Base-by-base conservation (phyloP, 1,284 basidiomycete species). In the Trametes pubescens region DNA sequence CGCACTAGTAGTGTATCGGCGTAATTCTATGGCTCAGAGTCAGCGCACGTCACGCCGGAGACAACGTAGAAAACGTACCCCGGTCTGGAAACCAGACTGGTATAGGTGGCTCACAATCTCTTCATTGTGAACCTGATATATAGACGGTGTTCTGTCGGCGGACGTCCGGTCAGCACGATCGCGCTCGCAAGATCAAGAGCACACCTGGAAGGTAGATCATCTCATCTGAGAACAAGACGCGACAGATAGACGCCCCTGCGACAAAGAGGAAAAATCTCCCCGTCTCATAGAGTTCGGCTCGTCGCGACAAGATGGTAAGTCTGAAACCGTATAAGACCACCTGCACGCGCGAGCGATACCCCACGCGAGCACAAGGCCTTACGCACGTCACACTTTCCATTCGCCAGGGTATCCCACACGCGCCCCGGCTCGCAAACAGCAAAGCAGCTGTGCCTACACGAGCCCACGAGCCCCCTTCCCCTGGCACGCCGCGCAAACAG, bases 1-100 rank as follows among this genome's bases (percentile, higher is more conserved):
- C 89, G 76, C 75, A 93, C 90, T 71, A 93, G 82, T 69, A 90
- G 81, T 54, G 89, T 92, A 77, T 93, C 92, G 63, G 91, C 85
- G 71, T 92, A 93, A 76, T 93, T 90, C 91, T 93, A 73, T 43
- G 59, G 59, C 13, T 49, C n/a, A 35, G 67, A 59, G 55, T 61
- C 35, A 61, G 63, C 60, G 22, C 26, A 38, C 22, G 29, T 51
- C 49, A 35, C 32, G 48, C 16, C 1, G 43, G 57, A 68, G 59
- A 61, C 55, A 40, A 66, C 53, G 40, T 18, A 43, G 40, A 38
- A 16, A 59, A 73, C 91, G 76, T 79, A 93, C 91, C 70, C 91
- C 90, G 62, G 87, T 87, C 74, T 91, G 89, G 74, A 93, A 93
- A 35, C 91, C 91, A 62, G 88, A 81, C 68, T 90, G 85, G 75